These are phyloP conservation scores for Phytophthora pseudosyringae DNA, from an alignment of 352 stramenopile species.

Conservation along the genomic window DNA sequence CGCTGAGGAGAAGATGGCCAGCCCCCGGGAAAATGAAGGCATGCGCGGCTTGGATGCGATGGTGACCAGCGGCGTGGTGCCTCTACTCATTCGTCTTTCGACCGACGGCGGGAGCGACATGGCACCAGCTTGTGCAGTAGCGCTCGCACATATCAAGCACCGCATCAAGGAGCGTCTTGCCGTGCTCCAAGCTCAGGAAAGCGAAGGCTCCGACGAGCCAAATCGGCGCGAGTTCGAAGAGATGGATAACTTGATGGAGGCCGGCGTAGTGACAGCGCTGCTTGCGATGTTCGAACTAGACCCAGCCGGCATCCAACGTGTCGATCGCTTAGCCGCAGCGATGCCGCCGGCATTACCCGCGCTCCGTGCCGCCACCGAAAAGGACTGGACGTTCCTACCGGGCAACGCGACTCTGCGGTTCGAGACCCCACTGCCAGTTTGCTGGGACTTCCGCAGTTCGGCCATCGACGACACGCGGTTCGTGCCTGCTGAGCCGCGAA, in stretches of 20 bases:
- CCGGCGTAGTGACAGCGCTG: constrained; percentile 71
- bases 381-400: constrained; percentile 65
- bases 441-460: constrained; percentile 76
- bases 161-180: constrained; percentile 57
- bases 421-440: constrained; percentile 57
- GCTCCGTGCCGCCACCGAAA: constrained; percentile 34
- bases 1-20: neutral
- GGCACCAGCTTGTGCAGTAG: constrained; percentile 69
- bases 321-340: constrained; percentile 66
- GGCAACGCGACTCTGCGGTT: constrained; percentile 49
- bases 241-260: constrained; percentile 67
- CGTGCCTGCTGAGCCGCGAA: constrained; percentile 64
- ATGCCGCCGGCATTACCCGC: constrained; percentile 56
- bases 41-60: constrained; percentile 52
- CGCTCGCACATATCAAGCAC: constrained; percentile 82
- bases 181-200: constrained; percentile 29
- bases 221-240: constrained; percentile 32
- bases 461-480: constrained; percentile 76
- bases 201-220: constrained; percentile 1
- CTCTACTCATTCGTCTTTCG: constrained; percentile 71
- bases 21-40: constrained; percentile 23
- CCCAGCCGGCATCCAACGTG: constrained; percentile 63
- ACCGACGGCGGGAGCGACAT: constrained; percentile 57
- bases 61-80: constrained; percentile 58
- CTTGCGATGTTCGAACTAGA: constrained; percentile 85